Percentiles rank a stretch among this genome's conserved stretches.
Evolutionary conservation across 2,329 filamentous ascomycete genomes (phyloP).

Genomic region (Ophiostoma triangulosporum): DNA sequence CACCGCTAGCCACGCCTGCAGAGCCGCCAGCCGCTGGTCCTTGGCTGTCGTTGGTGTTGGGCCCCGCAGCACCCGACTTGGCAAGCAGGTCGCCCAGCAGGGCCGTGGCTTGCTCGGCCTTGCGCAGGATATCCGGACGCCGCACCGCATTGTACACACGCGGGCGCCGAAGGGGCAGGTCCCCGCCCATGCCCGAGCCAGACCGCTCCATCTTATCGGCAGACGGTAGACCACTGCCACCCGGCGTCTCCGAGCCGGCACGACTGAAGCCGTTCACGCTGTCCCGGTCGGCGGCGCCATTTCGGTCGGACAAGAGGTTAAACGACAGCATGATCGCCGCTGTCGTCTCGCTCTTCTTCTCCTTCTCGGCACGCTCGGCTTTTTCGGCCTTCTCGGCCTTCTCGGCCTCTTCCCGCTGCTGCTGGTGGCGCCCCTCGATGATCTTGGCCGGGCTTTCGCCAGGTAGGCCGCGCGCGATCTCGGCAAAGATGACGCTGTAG

Average conservation of each 20-base stretch:
- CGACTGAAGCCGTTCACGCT: slow-evolving; percentile 6
- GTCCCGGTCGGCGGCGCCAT: slow-evolving; percentile 3
- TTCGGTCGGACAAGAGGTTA: slow-evolving; percentile 10
- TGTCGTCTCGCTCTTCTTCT: slow-evolving; percentile 8
- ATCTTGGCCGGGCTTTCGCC: slow-evolving; percentile 33
- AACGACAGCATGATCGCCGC: slow-evolving; percentile 15
- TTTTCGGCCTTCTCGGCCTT: slow-evolving; percentile 15
- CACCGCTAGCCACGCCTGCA: not conserved
- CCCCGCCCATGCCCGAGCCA: slow-evolving; percentile 20
- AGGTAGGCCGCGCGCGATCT: slow-evolving; percentile 47
- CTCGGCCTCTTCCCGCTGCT: slow-evolving; percentile 17
- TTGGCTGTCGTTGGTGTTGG: slow-evolving; percentile 13
- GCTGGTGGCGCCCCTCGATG: slow-evolving; percentile 28
- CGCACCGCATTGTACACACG: slow-evolving; percentile 31
- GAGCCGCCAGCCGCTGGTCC: not conserved
- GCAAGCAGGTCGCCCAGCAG: slow-evolving; percentile 35
- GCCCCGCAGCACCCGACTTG: slow-evolving; percentile 18
- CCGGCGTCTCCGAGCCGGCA: slow-evolving; percentile 15
- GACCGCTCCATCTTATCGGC: slow-evolving; percentile 26
- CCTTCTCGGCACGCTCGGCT: slow-evolving; percentile 12
- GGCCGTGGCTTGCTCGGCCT: slow-evolving; percentile 45
- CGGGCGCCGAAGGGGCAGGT: slow-evolving; percentile 24
- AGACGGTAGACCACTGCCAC: slow-evolving; percentile 3
- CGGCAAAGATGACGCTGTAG: slow-evolving; percentile 64
- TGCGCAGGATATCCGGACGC: slow-evolving; percentile 44